Conservation (phyloP, 805 yeast species). For the Candida argentea region DNA sequence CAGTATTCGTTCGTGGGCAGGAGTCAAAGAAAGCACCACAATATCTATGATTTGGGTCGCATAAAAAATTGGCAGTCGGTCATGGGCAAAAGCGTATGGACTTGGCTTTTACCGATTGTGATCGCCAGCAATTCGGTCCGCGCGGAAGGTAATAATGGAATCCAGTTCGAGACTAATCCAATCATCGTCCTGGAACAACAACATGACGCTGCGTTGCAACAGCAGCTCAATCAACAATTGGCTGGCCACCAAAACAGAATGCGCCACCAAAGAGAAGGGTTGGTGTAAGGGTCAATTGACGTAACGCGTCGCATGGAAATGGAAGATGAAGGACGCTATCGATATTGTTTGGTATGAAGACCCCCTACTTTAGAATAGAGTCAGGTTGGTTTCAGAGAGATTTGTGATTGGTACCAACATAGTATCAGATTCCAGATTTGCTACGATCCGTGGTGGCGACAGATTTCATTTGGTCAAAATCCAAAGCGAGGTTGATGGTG, state of each 20-base stretch:
- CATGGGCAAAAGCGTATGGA: slow-evolving; percentile 58
- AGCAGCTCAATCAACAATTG: slow-evolving; percentile 34
- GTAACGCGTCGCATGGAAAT: no score
- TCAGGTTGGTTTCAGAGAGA: no score
- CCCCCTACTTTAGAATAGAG: no score
- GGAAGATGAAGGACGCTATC: no score
- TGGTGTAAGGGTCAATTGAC: no score
- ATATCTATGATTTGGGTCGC: slow-evolving; percentile 69
- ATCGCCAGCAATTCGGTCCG: slow-evolving; percentile 12
- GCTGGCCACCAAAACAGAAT: slow-evolving; percentile 3
- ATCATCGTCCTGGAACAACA: slow-evolving; percentile 29
- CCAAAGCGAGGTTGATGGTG: no score
- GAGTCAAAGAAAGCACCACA: slow-evolving; percentile 42
- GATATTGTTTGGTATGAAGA: no score
- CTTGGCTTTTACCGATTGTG: slow-evolving; percentile 62
- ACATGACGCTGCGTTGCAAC: slow-evolving; percentile 35
- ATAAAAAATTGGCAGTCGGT: slow-evolving; percentile 52
- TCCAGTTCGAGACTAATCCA: slow-evolving; percentile 41
- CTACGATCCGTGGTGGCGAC: no score
- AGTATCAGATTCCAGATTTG: no score
- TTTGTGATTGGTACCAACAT: no score
- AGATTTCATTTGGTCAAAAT: no score
- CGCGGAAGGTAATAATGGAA: slow-evolving; percentile 29
- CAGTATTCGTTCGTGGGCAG: no score
- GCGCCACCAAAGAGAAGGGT: background rate